These are phyloP conservation scores for Heliosperma pusillum DNA, from an alignment of 148 eudicot species.

Conservation along the genomic window DNA sequence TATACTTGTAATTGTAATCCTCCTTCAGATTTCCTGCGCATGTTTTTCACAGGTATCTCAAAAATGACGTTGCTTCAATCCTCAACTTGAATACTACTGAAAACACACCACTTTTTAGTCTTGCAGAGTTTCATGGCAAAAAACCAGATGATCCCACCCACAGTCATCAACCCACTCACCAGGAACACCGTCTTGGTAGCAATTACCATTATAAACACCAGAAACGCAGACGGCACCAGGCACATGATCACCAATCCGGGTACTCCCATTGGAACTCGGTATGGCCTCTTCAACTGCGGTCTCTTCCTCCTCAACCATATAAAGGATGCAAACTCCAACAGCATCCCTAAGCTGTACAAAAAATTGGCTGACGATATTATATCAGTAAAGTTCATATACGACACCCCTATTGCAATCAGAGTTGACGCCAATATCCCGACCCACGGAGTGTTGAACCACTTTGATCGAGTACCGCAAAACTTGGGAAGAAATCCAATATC, in stretches of 20 bases:
- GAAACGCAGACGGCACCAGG: constrained; percentile 49
- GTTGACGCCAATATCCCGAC: constrained; percentile 46
- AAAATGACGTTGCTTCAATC: constrained; percentile 5
- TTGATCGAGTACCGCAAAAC: constrained; percentile 41
- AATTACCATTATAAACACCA: constrained; percentile 50
- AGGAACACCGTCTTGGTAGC: constrained; percentile 50
- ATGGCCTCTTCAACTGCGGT: constrained; percentile 44
- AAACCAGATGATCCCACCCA: constrained; percentile 46
- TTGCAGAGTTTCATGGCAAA: constrained; percentile 39
- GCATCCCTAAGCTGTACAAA: constrained; percentile 58
- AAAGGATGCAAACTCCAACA: constrained; percentile 50
- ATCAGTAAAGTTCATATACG: constrained; percentile 36
- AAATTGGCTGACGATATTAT: constrained; percentile 53
- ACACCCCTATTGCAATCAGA: constrained; percentile 35
- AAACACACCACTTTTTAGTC: constrained; percentile 39
- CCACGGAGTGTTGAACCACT: constrained; percentile 61
- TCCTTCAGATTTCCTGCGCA: neutral
- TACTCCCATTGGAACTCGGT: constrained; percentile 36
- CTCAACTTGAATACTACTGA: constrained; percentile 27
- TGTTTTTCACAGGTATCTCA: neutral
- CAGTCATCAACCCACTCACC: constrained; percentile 53
- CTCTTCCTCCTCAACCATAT: constrained; percentile 48
- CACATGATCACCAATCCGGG: constrained; percentile 45
- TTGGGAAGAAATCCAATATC: constrained; percentile 49
- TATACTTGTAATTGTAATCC: neutral